Evolutionary conservation across 164 flowering plant species (phyloP), one percentile per base, ranked within the genome.

Genomic region (Litsea cubeba): DNA sequence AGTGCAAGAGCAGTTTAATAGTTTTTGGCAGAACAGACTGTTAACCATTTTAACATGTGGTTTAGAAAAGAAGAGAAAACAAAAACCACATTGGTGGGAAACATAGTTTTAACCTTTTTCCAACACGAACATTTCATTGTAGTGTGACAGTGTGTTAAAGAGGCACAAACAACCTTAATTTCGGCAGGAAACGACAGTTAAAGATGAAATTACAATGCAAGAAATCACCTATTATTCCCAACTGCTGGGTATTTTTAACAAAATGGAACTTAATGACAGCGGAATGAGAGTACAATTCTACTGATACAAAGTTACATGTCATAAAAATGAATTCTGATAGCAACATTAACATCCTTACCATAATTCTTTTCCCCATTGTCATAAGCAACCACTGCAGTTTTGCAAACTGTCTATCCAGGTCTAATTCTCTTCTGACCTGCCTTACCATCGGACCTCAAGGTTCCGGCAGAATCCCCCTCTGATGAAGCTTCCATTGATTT

Each of bases 391-490:
- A 40, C 46, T 40, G 46, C 46, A 40, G 46, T 40, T 40, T 40
- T 40, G 12, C 40, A 28, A 28, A 35, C 26, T 30, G 35, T 40
- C 46, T 84, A 87, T 74, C 83, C 86, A 30, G 92, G 83, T 80
- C 92, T 81, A 74, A 85, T 74, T 82, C 97, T 87, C 85, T 92
- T 92, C 82, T 86, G 93, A 15, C 84, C 85, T 10, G 73, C 80
- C 80, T 88, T 88, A 20, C 88, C 89, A 73, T 85, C 87, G 0
- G 92, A 88, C 77, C 76, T 87, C 62, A 82, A 58, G 15, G 89
- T 83, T 50, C 85, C 87, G 4, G 81, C 83, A 0, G 91, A 89
- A 46, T 91, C 94, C 17, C 89, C 94, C 74, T 90, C 96, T 0
- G 94, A 88, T 18, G 89, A 88, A 75, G 79, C 84, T 24, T 90